Conservation (phyloP, 164 flowering plant genomes). For the Chloranthus sessilifolius region DNA sequence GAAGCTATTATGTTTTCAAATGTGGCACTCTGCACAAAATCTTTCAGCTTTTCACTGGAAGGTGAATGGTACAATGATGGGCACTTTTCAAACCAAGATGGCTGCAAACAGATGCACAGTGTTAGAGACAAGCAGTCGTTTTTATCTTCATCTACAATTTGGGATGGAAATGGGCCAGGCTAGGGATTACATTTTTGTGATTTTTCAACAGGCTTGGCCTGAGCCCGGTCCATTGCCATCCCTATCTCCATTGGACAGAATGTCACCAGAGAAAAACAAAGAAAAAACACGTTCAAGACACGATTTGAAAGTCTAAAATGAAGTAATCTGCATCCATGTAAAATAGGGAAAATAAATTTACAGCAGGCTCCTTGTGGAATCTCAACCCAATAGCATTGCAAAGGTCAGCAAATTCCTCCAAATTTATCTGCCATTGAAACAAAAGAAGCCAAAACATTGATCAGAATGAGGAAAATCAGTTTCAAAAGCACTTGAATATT, state of each 20-base stretch:
- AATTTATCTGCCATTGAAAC: constrained; percentile 55
- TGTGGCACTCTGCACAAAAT: constrained; percentile 59
- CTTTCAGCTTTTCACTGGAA: constrained; percentile 53
- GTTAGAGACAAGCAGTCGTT: constrained; percentile 3
- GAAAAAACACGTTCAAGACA: background rate
- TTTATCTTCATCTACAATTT: no score
- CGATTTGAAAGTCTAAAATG: no score
- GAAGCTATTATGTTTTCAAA: constrained; percentile 67
- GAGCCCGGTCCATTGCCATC: no score
- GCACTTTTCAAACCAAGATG: constrained; percentile 55
- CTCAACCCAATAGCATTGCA: constrained; percentile 80
- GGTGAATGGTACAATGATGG: constrained; percentile 63
- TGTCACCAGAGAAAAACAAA: no score
- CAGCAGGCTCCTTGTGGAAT: constrained; percentile 77
- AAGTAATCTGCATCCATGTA: no score
- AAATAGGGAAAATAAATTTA: constrained; percentile 27
- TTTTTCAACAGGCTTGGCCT: no score
- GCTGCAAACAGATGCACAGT: constrained; percentile 44
- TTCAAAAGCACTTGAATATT: background rate
- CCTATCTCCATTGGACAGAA: no score
- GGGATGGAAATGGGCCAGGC: no score
- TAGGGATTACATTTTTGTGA: no score
- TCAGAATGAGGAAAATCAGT: constrained; percentile 6
- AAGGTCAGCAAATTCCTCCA: constrained; percentile 85
- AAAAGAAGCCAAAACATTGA: constrained; percentile 10